Base-by-base conservation (phyloP, 768 basidiomycete genomes). In the Coprinellus micaceus region DNA sequence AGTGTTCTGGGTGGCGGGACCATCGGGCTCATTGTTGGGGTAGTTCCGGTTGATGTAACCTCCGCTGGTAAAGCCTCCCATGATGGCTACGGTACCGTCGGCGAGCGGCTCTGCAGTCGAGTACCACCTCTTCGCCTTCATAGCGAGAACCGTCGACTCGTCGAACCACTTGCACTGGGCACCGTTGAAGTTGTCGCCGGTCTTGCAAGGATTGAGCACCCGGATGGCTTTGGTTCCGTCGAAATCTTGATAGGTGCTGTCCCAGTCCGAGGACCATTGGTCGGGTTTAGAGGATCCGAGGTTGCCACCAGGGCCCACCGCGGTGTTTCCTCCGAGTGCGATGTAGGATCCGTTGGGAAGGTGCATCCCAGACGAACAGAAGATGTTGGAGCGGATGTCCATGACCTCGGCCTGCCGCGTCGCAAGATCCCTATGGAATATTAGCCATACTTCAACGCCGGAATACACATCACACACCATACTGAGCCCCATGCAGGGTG, bases 291-390 rank as follows among this genome's bases (percentile, higher is more conserved):
- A n/a, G n/a, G n/a, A n/a, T n/a, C n/a, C n/a, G n/a, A n/a, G n/a
- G n/a, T 73, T 73, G 30, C 88, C 91, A 28, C 83, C 82, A 3
- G 79, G 82, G 22, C 82, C 84, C 17, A 91, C 74, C 15, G 90
- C 89, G 24, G 82, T 80, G 63, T 92, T 92, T 6, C 91, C 90
- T 58, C 90, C 90, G 60, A 91, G 86, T 0, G 88, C 82, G 10
- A 75, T 80, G 57, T 75, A 91, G 1, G 88, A 89, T 36, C 88
- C 88, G 58, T 91, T 91, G 10, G 89, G 89, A 0, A 91, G 74
- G 65, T 91, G 88, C 82, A 86, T 83, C 48, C 90, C 91, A 1
- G 86, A 91, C 19, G 91, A 82, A 62, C 91, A 93, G 74, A 93
- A 93, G 4, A 80, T 72, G 64, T 92, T 93, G 24, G 87, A 87